Percentiles rank a stretch among this genome's conserved stretches.
Evolutionary conservation across 441 rosid species (phyloP).

Genomic region (Aquilaria agallochum): DNA sequence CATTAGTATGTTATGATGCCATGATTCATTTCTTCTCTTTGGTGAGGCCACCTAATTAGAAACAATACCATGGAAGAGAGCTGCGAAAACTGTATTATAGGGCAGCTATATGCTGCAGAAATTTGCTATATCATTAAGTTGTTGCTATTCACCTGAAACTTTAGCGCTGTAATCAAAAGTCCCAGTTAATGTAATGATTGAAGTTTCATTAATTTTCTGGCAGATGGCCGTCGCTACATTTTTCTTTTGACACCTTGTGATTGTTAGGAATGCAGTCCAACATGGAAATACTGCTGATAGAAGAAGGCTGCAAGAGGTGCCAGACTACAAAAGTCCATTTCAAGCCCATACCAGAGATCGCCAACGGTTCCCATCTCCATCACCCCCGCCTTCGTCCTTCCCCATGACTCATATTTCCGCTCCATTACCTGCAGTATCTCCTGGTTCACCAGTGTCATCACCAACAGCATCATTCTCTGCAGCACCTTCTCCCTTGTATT

Average conservation of each 20-base stretch:
- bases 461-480: constrained; percentile 22
- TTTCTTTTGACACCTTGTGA: constrained; percentile 13
- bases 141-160: too few relatives aligned
- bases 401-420: constrained; percentile 7
- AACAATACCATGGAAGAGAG: too few relatives aligned
- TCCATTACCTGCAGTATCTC: constrained; percentile 25
- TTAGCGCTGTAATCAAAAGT: too few relatives aligned
- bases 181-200: too few relatives aligned
- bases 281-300: constrained; percentile 19
- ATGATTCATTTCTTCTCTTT: neutral
- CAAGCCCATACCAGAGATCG: constrained; percentile 12
- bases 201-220: neutral
- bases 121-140: too few relatives aligned
- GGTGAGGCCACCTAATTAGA: too few relatives aligned
- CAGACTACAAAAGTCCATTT: constrained; percentile 13
- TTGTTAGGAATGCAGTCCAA: constrained; percentile 29
- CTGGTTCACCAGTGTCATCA: constrained; percentile 8
- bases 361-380: constrained; percentile 13
- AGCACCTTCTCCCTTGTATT: constrained; percentile 18
- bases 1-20: neutral
- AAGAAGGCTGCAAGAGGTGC: constrained; percentile 37
- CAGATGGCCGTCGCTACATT: neutral
- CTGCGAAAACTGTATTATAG: too few relatives aligned
- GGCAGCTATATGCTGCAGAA: too few relatives aligned
- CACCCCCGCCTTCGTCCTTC: constrained; percentile 17